Conservation (phyloP, 345 rosid genomes). For the Populus pruinosa region DNA sequence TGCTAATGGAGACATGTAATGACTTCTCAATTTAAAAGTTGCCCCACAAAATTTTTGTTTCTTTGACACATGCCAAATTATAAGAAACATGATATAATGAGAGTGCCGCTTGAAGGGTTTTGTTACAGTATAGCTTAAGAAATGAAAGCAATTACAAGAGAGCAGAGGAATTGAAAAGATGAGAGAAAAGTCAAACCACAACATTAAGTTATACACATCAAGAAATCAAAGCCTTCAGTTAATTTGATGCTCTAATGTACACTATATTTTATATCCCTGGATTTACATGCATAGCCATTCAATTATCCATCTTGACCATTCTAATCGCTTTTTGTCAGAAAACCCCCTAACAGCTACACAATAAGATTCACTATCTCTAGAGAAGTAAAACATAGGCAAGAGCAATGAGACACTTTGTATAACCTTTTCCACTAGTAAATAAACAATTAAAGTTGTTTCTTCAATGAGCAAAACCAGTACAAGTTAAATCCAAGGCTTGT, state of each 20-base stretch:
- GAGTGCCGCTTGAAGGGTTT: background rate
- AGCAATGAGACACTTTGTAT: background rate
- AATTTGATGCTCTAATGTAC: too few species aligned
- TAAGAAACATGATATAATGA: background rate
- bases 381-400: conserved; percentile 1
- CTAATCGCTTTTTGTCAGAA: background rate
- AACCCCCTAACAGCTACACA: background rate
- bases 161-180: background rate
- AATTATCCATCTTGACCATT: background rate
- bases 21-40: background rate
- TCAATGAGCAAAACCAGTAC: background rate
- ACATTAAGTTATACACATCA: background rate
- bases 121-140: background rate
- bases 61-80: background rate
- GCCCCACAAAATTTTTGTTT: background rate
- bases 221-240: background rate
- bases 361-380: background rate
- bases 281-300: too few species aligned
- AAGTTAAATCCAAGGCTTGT: background rate
- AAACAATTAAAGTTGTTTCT: background rate
- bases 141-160: background rate
- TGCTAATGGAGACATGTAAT: background rate
- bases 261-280: too few species aligned
- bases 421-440: background rate
- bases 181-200: background rate